Conservation (phyloP, 1,284 basidiomycete genomes). For the Ustilago lituana region DNA sequence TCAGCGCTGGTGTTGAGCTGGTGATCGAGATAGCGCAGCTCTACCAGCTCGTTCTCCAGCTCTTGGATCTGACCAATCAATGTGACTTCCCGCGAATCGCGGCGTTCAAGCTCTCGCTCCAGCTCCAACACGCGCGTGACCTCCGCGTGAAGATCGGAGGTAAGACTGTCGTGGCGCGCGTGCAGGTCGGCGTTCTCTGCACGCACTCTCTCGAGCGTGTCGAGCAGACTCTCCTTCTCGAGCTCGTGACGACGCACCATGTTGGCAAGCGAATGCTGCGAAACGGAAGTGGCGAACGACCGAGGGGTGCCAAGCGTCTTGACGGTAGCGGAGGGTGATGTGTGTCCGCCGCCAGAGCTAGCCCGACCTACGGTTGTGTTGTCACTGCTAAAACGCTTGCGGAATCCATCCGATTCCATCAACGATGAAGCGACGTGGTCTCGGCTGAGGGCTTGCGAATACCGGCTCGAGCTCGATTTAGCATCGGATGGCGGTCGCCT, state of each 20-base stretch:
- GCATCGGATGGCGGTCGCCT: conserved; percentile 36
- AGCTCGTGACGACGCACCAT: conserved; percentile 55
- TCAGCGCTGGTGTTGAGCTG: conserved; percentile 37
- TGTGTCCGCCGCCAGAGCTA: conserved; percentile 52
- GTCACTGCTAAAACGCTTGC: conserved; percentile 45
- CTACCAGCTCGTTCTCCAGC: conserved; percentile 41
- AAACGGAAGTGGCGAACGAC: conserved; percentile 41
- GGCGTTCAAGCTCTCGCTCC: conserved; percentile 52
- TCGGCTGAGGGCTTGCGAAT: conserved; percentile 36
- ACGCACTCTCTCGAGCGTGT: conserved; percentile 49
- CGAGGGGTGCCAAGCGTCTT: conserved; percentile 58
- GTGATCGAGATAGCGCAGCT: conserved; percentile 35
- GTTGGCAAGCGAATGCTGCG: conserved; percentile 42
- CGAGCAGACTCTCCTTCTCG: conserved; percentile 56
- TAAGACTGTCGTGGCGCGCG: conserved; percentile 37
- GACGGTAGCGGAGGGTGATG: conserved; percentile 53
- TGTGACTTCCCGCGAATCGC: conserved; percentile 40
- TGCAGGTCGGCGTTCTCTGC: conserved; percentile 43
- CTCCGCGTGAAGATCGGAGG: conserved; percentile 55
- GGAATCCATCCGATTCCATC: conserved; percentile 25
- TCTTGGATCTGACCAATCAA: conserved; percentile 40
- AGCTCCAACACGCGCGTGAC: conserved; percentile 57
- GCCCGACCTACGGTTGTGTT: conserved; percentile 41
- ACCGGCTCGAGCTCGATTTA: conserved; percentile 40
- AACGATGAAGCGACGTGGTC: conserved; percentile 32